Percentiles rank a stretch among this genome's conserved stretches.
phyloP scores from a whole-genome alignment of 352 stramenopile species.

The Pythium dissimile region DNA sequence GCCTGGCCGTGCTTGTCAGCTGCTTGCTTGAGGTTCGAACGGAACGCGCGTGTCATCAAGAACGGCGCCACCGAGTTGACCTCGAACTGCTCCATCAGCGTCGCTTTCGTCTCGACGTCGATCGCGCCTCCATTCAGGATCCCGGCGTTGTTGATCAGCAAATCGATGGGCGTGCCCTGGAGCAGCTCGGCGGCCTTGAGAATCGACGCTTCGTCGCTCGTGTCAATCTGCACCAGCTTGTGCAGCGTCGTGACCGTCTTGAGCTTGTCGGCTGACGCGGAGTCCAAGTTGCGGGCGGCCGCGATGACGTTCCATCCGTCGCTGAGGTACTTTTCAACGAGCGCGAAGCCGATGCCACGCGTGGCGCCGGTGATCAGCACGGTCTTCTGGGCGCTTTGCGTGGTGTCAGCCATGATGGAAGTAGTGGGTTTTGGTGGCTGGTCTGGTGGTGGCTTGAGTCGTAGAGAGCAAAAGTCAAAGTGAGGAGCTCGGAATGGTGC shows the following conservation, averaged over 20 bases:
- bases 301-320: conserved; percentile 19
- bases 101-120: conserved; percentile 26
- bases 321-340: conserved; percentile 17
- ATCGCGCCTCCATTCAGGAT: conserved; percentile 24
- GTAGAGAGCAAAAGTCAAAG: no score
- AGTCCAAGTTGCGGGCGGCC: conserved; percentile 5
- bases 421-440: not conserved
- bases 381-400: conserved; percentile 25
- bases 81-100: conserved; percentile 49
- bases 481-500: no score
- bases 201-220: conserved; percentile 35
- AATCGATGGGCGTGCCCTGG: conserved; percentile 34
- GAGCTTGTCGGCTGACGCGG: conserved; percentile 2
- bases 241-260: conserved; percentile 11
- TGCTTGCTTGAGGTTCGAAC: conserved; percentile 26
- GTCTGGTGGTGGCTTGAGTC: not conserved
- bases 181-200: conserved; percentile 23
- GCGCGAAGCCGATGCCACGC: conserved; percentile 27
- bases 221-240: conserved; percentile 38
- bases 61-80: conserved; percentile 56
- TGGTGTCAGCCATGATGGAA: conserved; percentile 8
- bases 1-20: conserved; percentile 10
- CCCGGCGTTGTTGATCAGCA: conserved; percentile 58
- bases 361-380: conserved; percentile 27
- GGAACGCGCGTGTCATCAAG: conserved; percentile 43